Percentiles rank a stretch among this genome's conserved stretches.
Conservation (phyloP, 129 eudicot species). For the Escallonia herrerae region DNA sequence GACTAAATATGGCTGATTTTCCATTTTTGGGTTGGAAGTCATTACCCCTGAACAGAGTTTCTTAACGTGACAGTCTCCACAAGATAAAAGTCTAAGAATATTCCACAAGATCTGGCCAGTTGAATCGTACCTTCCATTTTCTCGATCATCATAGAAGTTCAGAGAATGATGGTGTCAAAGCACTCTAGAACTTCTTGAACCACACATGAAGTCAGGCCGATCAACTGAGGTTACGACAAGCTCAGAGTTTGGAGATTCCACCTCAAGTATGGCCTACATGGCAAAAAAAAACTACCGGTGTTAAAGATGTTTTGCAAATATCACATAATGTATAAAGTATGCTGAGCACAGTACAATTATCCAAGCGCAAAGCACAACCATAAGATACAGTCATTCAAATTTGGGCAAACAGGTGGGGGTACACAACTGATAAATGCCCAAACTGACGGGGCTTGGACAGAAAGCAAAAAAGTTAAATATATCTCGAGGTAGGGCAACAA, state of each 20-base stretch:
- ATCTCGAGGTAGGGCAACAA: too few species aligned
- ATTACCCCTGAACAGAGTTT: too few species aligned
- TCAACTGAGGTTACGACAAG: slow-evolving; percentile 58
- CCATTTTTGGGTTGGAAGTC: too few species aligned
- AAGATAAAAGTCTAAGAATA: too few species aligned
- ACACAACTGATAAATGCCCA: too few species aligned
- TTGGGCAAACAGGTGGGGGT: too few species aligned
- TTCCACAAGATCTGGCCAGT: not conserved
- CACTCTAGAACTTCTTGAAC: slow-evolving; percentile 29
- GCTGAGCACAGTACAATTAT: not conserved
- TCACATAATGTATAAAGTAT: not conserved
- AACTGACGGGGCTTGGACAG: too few species aligned
- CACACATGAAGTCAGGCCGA: slow-evolving; percentile 73
- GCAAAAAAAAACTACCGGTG: not conserved
- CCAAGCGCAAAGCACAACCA: not conserved
- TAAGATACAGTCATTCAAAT: not conserved
- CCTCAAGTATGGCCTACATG: slow-evolving; percentile 57
- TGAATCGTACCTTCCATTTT: not conserved
- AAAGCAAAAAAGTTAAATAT: too few species aligned
- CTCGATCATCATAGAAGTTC: not conserved
- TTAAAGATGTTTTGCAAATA: not conserved
- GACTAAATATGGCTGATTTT: too few species aligned
- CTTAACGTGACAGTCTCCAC: too few species aligned
- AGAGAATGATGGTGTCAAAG: slow-evolving; percentile 13
- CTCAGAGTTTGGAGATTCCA: slow-evolving; percentile 59